Conservation (phyloP, 257 asterid genomes). For the Scutellaria minor region DNA sequence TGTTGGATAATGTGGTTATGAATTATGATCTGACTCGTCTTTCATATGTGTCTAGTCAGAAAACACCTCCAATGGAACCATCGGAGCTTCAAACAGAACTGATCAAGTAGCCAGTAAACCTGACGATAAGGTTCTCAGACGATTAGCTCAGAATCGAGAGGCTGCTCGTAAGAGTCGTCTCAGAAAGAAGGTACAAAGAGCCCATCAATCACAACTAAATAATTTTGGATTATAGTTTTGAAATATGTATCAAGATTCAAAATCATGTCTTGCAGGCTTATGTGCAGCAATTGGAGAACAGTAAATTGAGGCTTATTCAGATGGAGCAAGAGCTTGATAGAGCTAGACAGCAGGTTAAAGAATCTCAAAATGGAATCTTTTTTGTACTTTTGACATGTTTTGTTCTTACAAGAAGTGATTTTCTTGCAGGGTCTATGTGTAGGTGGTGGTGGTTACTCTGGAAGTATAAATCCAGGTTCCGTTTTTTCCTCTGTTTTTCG, state of each 20-base stretch:
- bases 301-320: conserved; percentile 70
- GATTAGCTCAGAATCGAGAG: conserved; percentile 86
- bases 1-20: not conserved
- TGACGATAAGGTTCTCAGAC: conserved; percentile 74
- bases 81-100: conserved; percentile 58
- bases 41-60: conserved; percentile 52
- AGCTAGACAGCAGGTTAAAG: conserved; percentile 60
- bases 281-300: conserved; percentile 78
- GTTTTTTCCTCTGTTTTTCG: no score
- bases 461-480: conserved; percentile 62
- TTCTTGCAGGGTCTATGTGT: conserved; percentile 51
- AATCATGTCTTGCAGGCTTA: conserved; percentile 58
- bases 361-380: not conserved
- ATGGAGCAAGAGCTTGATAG: conserved; percentile 79
- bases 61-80: conserved; percentile 73
- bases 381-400: conserved; percentile 14
- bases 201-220: no score
- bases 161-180: conserved; percentile 86
- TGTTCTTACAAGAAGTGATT: not conserved
- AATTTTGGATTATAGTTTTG: not conserved
- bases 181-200: conserved; percentile 65
- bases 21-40: not conserved
- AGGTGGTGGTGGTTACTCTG: conserved; percentile 54
- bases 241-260: conserved; percentile 5
- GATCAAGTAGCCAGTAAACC: conserved; percentile 74